These are phyloP conservation scores for Mortierella sp. DNA, from an alignment of 371 early-diverging fungal species.

Conservation along the genomic window DNA sequence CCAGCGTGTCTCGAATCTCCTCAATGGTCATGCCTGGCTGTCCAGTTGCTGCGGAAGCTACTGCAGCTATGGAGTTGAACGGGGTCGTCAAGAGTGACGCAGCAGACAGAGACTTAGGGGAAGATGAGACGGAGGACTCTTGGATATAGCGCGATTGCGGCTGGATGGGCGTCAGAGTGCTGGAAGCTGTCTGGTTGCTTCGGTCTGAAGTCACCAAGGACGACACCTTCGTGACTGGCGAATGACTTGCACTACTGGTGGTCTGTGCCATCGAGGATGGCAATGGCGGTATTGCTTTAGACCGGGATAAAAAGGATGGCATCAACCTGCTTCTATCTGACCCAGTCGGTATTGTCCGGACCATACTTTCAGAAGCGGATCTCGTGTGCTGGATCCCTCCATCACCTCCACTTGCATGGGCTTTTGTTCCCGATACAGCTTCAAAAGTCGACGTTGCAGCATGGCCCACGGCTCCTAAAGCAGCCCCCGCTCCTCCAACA, in stretches of 20 bases:
- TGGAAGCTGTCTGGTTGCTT: too few species aligned
- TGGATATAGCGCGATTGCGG: conserved; percentile 10
- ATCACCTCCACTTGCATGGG: not conserved
- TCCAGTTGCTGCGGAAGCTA: conserved; percentile 31
- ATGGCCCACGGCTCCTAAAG: conserved; percentile 34
- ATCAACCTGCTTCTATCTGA: not conserved
- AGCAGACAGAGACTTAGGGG: conserved; percentile 4
- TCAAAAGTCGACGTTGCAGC: conserved; percentile 33
- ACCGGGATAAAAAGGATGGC: not conserved
- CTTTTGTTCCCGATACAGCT: conserved; percentile 22
- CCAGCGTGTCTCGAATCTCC: conserved; percentile 39
- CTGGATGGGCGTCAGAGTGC: conserved; percentile 1
- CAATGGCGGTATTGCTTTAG: not conserved
- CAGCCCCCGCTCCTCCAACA: conserved; percentile 39
- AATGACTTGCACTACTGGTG: too few species aligned
- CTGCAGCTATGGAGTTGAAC: conserved; percentile 35
- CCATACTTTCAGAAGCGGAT: conserved; percentile 18
- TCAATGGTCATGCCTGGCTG: conserved; percentile 15
- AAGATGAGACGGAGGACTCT: not conserved
- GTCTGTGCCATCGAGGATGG: not conserved
- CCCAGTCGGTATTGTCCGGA: not conserved
- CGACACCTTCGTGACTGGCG: too few species aligned
- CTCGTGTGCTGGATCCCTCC: conserved; percentile 7
- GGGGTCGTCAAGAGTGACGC: conserved; percentile 23
- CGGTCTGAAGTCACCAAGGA: too few species aligned